Percentiles rank a stretch among this genome's conserved stretches.
Evolutionary conservation across 495 filamentous ascomycete genomes (phyloP).

Genomic region (Penicillium nucicola): DNA sequence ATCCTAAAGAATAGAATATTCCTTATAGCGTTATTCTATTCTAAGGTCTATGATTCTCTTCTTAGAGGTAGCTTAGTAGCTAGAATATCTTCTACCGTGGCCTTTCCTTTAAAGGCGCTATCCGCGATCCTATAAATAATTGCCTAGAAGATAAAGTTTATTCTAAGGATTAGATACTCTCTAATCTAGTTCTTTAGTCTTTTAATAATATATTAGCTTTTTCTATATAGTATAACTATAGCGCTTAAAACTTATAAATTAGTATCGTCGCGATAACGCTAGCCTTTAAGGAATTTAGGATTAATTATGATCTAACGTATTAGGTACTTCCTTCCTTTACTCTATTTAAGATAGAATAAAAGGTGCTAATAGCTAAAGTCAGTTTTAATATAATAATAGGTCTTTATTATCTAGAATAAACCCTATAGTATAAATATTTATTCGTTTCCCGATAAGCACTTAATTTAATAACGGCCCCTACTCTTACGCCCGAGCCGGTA

Average conservation of each 20-base stretch:
- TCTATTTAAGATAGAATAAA: slow-evolving; percentile 18
- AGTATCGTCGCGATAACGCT: slow-evolving; percentile 9
- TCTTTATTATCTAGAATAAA: slow-evolving; percentile 9
- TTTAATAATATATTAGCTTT: background rate
- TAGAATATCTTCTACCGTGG: slow-evolving; percentile 13
- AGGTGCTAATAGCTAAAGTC: too few species aligned
- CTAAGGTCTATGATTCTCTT: slow-evolving; percentile 19
- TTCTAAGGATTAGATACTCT: slow-evolving; percentile 16
- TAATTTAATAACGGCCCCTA: slow-evolving; percentile 19
- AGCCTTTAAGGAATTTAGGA: slow-evolving; percentile 21
- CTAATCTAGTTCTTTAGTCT: slow-evolving; percentile 20
- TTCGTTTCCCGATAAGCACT: slow-evolving; percentile 19
- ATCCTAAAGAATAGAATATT: slow-evolving; percentile 12
- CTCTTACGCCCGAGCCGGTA: slow-evolving; percentile 12
- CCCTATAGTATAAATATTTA: slow-evolving; percentile 23
- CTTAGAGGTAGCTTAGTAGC: slow-evolving; percentile 9
- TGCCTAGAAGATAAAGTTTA: slow-evolving; percentile 19
- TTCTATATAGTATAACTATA: background rate
- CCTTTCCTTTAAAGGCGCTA: slow-evolving; percentile 20
- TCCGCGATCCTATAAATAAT: slow-evolving; percentile 20
- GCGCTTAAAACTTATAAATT: slow-evolving; percentile 8
- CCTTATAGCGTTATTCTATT: slow-evolving; percentile 8
- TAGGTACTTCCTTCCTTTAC: background rate
- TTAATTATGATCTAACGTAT: slow-evolving; percentile 20
- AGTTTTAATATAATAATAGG: slow-evolving; percentile 13